A percentile compares a stretch with the other conserved stretches of the same genome.
Conservation (phyloP, 805 yeast species). For the Candida piceae region DNA sequence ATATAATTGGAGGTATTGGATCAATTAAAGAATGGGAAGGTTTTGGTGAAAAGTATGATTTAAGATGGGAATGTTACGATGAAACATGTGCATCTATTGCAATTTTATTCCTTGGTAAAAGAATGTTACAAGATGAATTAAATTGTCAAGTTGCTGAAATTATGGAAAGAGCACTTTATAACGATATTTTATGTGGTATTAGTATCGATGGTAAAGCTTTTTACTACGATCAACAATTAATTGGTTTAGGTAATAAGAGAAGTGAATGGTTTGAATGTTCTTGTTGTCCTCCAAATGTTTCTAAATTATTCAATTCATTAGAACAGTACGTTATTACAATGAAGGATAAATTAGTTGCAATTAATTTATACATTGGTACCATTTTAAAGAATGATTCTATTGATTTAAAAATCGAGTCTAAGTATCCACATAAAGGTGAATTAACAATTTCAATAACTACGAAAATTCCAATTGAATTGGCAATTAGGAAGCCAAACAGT, state of each 20-base stretch:
- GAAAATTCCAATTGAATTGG: slow-evolving; percentile 6
- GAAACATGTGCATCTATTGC: slow-evolving; percentile 28
- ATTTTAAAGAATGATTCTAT: slow-evolving; percentile 3
- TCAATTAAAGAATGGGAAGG: slow-evolving; percentile 23
- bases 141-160: slow-evolving; percentile 14
- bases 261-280: slow-evolving; percentile 19
- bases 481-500: slow-evolving; percentile 13
- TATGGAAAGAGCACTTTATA: slow-evolving; percentile 22
- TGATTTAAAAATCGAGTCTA: slow-evolving; percentile 5
- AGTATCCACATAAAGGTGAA: slow-evolving; percentile 14
- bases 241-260: slow-evolving; percentile 13
- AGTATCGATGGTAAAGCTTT: slow-evolving; percentile 21
- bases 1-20: slow-evolving; percentile 26
- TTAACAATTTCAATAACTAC: slow-evolving; percentile 6
- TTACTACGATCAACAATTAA: slow-evolving; percentile 21
- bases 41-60: slow-evolving; percentile 21
- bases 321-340: slow-evolving; percentile 15
- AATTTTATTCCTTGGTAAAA: slow-evolving; percentile 15
- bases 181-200: slow-evolving; percentile 23
- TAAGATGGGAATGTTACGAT: slow-evolving; percentile 21
- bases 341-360: slow-evolving; percentile 8
- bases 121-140: slow-evolving; percentile 13
- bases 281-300: slow-evolving; percentile 27
- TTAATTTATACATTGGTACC: slow-evolving; percentile 16
- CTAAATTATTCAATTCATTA: slow-evolving; percentile 20